A percentile compares a stretch with the other conserved stretches of the same genome.
Conservation (phyloP, 208 protist species). For the Crithidia brevicula region DNA sequence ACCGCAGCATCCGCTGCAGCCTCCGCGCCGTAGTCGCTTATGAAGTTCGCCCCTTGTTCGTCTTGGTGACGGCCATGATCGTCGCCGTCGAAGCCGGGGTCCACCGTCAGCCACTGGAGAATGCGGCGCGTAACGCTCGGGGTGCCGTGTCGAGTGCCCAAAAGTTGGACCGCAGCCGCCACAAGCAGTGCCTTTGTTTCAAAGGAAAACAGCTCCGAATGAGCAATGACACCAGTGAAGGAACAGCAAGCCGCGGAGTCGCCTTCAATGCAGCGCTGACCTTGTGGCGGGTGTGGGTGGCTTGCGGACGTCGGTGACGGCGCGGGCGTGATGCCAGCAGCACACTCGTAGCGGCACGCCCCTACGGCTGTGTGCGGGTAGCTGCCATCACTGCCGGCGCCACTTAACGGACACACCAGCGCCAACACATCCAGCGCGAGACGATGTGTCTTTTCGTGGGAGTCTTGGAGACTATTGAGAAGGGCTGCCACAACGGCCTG, state of each 20-base stretch:
- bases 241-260: not conserved
- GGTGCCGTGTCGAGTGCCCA: constrained; percentile 42
- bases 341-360: constrained; percentile 1
- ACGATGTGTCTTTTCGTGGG: constrained; percentile 40
- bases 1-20: not conserved
- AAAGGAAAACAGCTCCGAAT: constrained; percentile 22
- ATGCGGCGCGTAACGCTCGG: constrained; percentile 33
- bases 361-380: not conserved
- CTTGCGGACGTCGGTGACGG: not conserved
- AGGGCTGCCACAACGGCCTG: constrained; percentile 27
- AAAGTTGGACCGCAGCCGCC: constrained; percentile 50
- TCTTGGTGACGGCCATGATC: not conserved
- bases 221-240: not conserved
- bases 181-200: constrained; percentile 49
- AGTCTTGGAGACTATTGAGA: constrained; percentile 50
- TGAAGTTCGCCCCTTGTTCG: not conserved
- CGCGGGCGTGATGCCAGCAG: not conserved
- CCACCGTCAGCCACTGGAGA: constrained; percentile 31
- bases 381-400: not conserved
- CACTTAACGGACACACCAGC: constrained; percentile 38
- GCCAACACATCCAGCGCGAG: constrained; percentile 56
- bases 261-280: not conserved
- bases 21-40: not conserved
- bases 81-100: constrained; percentile 1
- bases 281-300: not conserved